phyloP scores from a whole-genome alignment of 495 filamentous ascomycete genomes.

The Talaromyces adpressus region DNA sequence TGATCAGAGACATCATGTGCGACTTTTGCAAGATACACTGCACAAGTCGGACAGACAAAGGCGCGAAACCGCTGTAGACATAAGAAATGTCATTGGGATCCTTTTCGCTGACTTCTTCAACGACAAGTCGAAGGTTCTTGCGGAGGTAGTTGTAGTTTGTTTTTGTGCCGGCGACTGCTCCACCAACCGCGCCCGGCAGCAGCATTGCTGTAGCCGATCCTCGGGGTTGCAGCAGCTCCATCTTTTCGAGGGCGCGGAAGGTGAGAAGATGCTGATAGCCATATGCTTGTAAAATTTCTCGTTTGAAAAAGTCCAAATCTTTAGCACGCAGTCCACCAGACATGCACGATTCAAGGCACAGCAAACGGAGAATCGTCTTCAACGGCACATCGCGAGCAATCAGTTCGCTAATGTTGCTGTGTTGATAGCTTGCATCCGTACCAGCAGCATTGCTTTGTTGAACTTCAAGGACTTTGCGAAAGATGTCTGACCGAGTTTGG shows the following conservation, averaged over 20 bases:
- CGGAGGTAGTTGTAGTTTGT: constrained; percentile 89
- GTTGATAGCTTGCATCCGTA: constrained; percentile 77
- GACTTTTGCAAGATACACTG: constrained; percentile 92
- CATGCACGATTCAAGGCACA: constrained; percentile 89
- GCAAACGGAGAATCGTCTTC: constrained; percentile 68
- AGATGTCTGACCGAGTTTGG: constrained; percentile 78
- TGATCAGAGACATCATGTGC: constrained; percentile 63
- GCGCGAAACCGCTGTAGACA: constrained; percentile 94
- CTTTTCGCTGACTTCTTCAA: constrained; percentile 94
- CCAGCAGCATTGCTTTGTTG: constrained; percentile 96
- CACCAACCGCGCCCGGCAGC: constrained; percentile 51
- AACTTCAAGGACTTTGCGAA: constrained; percentile 81
- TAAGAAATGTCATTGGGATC: constrained; percentile 97
- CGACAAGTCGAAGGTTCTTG: constrained; percentile 77
- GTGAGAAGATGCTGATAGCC: constrained; percentile 92
- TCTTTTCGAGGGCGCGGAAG: constrained; percentile 80
- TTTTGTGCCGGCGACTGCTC: constrained; percentile 51
- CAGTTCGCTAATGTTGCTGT: constrained; percentile 86
- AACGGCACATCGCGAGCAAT: constrained; percentile 79
- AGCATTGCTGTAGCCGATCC: constrained; percentile 63
- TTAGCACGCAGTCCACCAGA: constrained; percentile 78
- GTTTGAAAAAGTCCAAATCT: constrained; percentile 84
- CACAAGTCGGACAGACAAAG: constrained; percentile 87
- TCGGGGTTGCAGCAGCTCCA: constrained; percentile 71
- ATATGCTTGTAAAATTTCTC: constrained; percentile 83